These are phyloP conservation scores for Penstemon newberryi DNA, from an alignment of 257 asterid genomes.

Conservation along the genomic window DNA sequence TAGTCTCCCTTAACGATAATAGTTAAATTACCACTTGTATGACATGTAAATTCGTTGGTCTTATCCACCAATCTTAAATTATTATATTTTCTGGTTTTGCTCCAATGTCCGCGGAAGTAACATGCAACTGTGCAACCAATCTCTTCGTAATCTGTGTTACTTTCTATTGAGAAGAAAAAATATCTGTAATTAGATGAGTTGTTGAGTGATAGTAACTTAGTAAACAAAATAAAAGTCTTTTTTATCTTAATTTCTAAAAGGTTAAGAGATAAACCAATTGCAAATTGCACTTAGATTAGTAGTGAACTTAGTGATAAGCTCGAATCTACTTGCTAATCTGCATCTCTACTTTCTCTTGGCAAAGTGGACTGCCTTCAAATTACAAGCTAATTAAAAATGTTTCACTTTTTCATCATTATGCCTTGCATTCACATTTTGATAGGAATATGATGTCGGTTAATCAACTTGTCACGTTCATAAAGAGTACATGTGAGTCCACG, in stretches of 20 bases:
- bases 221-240: not conserved
- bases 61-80: no score
- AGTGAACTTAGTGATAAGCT: not conserved
- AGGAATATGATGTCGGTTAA: not conserved
- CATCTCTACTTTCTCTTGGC: not conserved
- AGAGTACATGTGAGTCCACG: not conserved
- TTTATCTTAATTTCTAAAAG: no score
- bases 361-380: not conserved
- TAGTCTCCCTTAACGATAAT: no score
- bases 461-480: not conserved
- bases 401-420: no score
- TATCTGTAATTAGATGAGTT: not conserved
- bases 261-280: not conserved
- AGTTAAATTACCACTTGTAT: no score
- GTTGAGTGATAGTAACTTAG: not conserved
- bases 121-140: not conserved
- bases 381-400: no score
- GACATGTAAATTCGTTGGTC: no score
- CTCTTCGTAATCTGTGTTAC: not conserved
- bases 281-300: not conserved
- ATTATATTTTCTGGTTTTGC: not conserved
- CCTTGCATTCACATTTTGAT: not conserved
- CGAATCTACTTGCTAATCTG: slow-evolving; percentile 18
- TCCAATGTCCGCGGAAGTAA: not conserved
- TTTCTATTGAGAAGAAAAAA: not conserved